These are phyloP conservation scores for Austroboletus eburneus DNA, from an alignment of 768 basidiomycete genomes.

Conservation along the genomic window DNA sequence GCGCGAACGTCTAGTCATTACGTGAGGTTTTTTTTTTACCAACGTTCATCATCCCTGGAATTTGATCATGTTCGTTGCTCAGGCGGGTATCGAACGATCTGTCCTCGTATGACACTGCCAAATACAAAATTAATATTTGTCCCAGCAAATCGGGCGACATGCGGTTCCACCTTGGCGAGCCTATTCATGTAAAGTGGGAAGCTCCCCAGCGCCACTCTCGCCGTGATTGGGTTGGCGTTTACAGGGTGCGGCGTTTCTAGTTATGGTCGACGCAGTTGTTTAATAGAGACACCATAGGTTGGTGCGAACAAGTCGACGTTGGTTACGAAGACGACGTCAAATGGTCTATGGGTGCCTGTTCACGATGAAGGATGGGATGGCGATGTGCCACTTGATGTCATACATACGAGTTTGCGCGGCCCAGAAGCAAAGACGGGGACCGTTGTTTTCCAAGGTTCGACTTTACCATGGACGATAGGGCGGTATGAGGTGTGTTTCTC, in stretches of 20 bases:
- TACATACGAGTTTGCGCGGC: constrained; percentile 31
- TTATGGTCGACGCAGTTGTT: not conserved
- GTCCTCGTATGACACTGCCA: constrained; percentile 70
- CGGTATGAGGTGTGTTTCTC: constrained; percentile 60
- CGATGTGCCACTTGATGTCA: constrained; percentile 57
- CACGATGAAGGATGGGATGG: constrained; percentile 94
- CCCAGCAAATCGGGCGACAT: constrained; percentile 47
- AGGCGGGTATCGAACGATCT: constrained; percentile 82
- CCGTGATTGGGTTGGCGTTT: constrained; percentile 95
- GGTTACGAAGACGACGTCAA: constrained; percentile 79
- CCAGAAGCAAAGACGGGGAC: constrained; percentile 54
- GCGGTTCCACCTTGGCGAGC: constrained; percentile 87
- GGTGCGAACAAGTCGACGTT: constrained; percentile 82
- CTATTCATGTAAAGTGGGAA: constrained; percentile 81
- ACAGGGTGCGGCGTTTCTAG: constrained; percentile 54
- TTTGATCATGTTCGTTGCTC: not conserved
- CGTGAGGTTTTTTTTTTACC: constrained; percentile 45
- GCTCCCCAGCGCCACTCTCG: constrained; percentile 84
- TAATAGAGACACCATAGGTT: constrained; percentile 44
- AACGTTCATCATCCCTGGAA: not conserved
- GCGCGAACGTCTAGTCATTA: constrained; percentile 86
- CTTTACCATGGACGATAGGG: constrained; percentile 83
- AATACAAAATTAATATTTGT: constrained; percentile 68
- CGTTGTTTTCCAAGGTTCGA: constrained; percentile 72
- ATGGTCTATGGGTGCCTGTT: constrained; percentile 92